phyloP scores from a whole-genome alignment of 805 yeast species.

The Yarrowia sp. region DNA sequence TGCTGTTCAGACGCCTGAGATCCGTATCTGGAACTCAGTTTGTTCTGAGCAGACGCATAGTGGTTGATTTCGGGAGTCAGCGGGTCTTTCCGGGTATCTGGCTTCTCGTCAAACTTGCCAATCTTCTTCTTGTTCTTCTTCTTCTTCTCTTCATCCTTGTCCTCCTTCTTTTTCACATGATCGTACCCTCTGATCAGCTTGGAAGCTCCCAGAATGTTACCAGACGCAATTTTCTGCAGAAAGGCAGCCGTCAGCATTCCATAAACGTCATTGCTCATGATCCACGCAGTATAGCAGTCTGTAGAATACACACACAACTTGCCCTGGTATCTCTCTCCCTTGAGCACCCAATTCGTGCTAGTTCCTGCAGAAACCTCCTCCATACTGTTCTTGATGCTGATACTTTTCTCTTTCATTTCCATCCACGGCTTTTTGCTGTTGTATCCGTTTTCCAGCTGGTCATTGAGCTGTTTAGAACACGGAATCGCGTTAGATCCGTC shows the following conservation, averaged over 20 bases:
- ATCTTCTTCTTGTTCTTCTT: conserved; percentile 2
- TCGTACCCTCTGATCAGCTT: conserved; percentile 46
- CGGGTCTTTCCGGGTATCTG: not conserved
- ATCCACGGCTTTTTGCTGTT: conserved; percentile 52
- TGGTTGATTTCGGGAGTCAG: conserved; percentile 1
- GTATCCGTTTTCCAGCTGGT: conserved; percentile 67
- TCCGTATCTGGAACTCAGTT: conserved; percentile 1
- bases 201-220: conserved; percentile 47
- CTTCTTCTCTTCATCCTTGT: not conserved
- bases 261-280: conserved; percentile 44
- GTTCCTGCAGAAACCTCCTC: conserved; percentile 29
- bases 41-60: not conserved
- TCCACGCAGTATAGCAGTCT: conserved; percentile 44
- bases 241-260: conserved; percentile 41
- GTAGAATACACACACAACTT: conserved; percentile 26
- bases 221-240: conserved; percentile 46
- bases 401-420: conserved; percentile 51
- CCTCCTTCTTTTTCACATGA: conserved; percentile 29
- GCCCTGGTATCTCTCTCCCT: conserved; percentile 39
- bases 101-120: conserved; percentile 2
- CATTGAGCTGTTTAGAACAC: conserved; percentile 57
- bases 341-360: conserved; percentile 43
- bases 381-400: conserved; percentile 42
- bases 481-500: conserved; percentile 59
- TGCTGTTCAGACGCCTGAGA: conserved; percentile 40